These are phyloP conservation scores for Pogostemon cablin DNA, from an alignment of 257 asterid genomes.

Conservation along the genomic window DNA sequence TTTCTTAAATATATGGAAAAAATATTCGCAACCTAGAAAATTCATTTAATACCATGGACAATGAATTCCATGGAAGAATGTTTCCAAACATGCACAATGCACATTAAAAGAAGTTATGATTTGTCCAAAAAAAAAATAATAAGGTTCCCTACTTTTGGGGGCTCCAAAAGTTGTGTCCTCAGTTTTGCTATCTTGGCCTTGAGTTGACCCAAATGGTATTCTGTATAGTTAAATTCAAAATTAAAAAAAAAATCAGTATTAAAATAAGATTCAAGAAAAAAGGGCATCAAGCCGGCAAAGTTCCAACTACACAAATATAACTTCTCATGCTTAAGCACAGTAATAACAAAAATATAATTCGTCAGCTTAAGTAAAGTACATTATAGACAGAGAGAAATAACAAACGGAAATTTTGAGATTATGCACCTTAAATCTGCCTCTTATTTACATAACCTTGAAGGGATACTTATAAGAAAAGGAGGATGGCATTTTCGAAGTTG, in stretches of 20 bases:
- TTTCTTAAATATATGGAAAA: background rate
- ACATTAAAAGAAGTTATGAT: background rate
- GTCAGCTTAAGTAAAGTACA: too few relatives aligned
- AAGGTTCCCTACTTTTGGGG: slow-evolving; percentile 77
- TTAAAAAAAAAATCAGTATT: slow-evolving; percentile 16
- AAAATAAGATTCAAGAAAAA: slow-evolving; percentile 10
- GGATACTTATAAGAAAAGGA: background rate
- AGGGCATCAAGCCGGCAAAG: background rate
- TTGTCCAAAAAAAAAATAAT: background rate
- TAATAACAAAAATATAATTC: background rate
- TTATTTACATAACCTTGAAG: background rate
- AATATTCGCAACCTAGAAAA: background rate
- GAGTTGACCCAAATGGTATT: slow-evolving; percentile 99
- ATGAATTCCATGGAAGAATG: background rate
- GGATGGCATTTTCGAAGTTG: background rate
- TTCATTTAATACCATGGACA: background rate
- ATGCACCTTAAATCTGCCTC: background rate
- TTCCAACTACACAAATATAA: slow-evolving; percentile 6
- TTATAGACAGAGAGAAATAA: background rate
- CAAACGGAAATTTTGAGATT: background rate
- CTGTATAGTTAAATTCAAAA: slow-evolving; percentile 44
- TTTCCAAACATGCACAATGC: slow-evolving; percentile 22
- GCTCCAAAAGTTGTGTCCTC: slow-evolving; percentile 97
- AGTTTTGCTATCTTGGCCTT: slow-evolving; percentile 99
- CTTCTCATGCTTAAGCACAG: background rate